Evolutionary conservation across 2,329 filamentous ascomycete species (phyloP).

Genomic region (Chaetomiaceae sp.): DNA sequence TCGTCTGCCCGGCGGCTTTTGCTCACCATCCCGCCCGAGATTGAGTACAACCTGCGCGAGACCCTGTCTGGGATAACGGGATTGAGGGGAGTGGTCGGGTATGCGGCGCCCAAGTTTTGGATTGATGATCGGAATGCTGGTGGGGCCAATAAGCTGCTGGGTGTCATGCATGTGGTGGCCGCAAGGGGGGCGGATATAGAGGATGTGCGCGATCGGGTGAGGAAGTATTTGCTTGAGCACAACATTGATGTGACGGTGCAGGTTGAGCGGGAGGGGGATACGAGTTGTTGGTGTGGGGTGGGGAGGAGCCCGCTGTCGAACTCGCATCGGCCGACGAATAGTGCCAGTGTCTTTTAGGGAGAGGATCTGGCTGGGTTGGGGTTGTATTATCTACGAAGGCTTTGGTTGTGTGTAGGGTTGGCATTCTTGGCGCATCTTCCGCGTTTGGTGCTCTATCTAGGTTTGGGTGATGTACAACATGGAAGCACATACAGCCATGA

Average conservation of each 20-base stretch:
- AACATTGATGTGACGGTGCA: constrained; percentile 82
- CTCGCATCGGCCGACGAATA: constrained; percentile 23
- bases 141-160: constrained; percentile 57
- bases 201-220: constrained; percentile 76
- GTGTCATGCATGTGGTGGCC: constrained; percentile 82
- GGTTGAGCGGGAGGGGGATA: constrained; percentile 78
- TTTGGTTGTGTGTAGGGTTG: neutral
- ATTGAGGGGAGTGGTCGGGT: constrained; percentile 78
- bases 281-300: constrained; percentile 56
- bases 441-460: neutral
- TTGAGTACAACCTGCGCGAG: constrained; percentile 84
- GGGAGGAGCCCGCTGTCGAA: constrained; percentile 33
- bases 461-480: too few species aligned
- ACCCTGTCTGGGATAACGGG: constrained; percentile 77
- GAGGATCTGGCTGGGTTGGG: neutral
- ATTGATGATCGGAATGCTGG: constrained; percentile 61
- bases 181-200: constrained; percentile 68
- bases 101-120: constrained; percentile 89
- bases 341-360: constrained; percentile 27
- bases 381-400: neutral
- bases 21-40: constrained; percentile 75
- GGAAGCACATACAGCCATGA: too few species aligned
- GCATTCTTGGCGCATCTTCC: neutral
- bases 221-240: constrained; percentile 63
- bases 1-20: constrained; percentile 79